phyloP scores from a whole-genome alignment of 2,329 filamentous ascomycete species.

The Scedosporium aurantiacum region DNA sequence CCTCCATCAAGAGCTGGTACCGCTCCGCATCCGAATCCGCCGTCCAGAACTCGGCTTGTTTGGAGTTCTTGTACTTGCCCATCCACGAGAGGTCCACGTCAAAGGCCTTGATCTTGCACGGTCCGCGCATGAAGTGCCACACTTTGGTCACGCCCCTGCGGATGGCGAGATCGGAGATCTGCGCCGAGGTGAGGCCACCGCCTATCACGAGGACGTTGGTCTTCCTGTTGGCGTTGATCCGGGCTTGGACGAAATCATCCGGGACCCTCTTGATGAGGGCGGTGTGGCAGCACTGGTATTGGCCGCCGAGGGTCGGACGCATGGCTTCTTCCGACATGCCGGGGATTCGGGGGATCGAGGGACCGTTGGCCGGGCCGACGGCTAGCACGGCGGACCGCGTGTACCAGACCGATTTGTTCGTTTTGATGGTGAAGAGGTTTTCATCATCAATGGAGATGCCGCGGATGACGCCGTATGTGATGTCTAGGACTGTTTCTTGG shows the following conservation, averaged over 20 bases:
- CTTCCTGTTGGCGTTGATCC: constrained; percentile 35
- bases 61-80: constrained; percentile 68
- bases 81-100: constrained; percentile 71
- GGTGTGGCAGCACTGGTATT: constrained; percentile 46
- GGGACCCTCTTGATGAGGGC: constrained; percentile 52
- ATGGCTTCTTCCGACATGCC: constrained; percentile 17
- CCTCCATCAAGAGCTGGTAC: constrained; percentile 51
- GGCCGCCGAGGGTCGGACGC: background rate
- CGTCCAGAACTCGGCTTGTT: constrained; percentile 67
- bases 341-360: constrained; percentile 31
- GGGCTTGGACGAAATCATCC: constrained; percentile 35
- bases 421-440: constrained; percentile 54
- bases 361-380: constrained; percentile 55
- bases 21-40: constrained; percentile 62
- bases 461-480: constrained; percentile 44
- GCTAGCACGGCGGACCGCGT: constrained; percentile 57
- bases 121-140: constrained; percentile 56
- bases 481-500: constrained; percentile 47
- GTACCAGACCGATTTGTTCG: constrained; percentile 41
- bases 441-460: constrained; percentile 32
- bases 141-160: constrained; percentile 55
- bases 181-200: constrained; percentile 66
- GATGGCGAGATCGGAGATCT: constrained; percentile 57
- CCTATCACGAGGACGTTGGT: constrained; percentile 62
- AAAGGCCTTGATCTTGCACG: constrained; percentile 58